phyloP scores from a whole-genome alignment of 1,139 yeast species.

The Saccharomyces pastorianus region DNA sequence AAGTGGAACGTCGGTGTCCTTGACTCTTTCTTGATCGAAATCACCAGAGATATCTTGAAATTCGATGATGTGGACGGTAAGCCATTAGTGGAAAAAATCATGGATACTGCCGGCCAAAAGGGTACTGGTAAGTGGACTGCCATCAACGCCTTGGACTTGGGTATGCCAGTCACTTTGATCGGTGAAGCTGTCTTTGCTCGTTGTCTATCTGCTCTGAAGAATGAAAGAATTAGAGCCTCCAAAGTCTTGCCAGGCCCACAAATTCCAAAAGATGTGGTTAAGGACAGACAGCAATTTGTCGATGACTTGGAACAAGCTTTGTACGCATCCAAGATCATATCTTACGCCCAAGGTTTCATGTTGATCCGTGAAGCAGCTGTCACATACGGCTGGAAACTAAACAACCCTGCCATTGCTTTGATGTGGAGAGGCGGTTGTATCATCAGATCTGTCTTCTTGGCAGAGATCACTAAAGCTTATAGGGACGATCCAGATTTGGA shows the following conservation, averaged over 20 bases:
- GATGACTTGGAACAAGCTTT: conserved; percentile 91
- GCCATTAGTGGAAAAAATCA: conserved; percentile 91
- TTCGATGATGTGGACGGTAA: conserved; percentile 81
- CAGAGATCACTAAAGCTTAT: conserved; percentile 94
- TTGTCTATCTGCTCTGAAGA: conserved; percentile 87
- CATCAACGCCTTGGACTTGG: conserved; percentile 92
- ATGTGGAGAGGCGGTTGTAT: conserved; percentile 99
- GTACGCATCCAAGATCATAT: conserved; percentile 54
- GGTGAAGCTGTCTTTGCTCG: conserved; percentile 98
- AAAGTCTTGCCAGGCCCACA: conserved; percentile 70
- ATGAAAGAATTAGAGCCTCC: conserved; percentile 84
- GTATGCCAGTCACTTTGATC: conserved; percentile 95
- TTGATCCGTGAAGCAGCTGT: conserved; percentile 96
- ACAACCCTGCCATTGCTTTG: conserved; percentile 96
- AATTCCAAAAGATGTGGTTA: conserved; percentile 49
- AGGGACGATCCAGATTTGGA: conserved; percentile 87
- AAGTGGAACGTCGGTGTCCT: conserved; percentile 96
- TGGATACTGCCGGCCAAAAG: conserved; percentile 97
- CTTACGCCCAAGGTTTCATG: conserved; percentile 99
- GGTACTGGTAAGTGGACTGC: conserved; percentile 99
- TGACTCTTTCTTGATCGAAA: conserved; percentile 94
- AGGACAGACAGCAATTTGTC: conserved; percentile 74
- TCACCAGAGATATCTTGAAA: conserved; percentile 89
- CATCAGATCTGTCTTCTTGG: conserved; percentile 96
- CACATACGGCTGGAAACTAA: conserved; percentile 93